Conservation (phyloP, 2,329 filamentous ascomycete species). For the Ilyonectria mors-panacis region DNA sequence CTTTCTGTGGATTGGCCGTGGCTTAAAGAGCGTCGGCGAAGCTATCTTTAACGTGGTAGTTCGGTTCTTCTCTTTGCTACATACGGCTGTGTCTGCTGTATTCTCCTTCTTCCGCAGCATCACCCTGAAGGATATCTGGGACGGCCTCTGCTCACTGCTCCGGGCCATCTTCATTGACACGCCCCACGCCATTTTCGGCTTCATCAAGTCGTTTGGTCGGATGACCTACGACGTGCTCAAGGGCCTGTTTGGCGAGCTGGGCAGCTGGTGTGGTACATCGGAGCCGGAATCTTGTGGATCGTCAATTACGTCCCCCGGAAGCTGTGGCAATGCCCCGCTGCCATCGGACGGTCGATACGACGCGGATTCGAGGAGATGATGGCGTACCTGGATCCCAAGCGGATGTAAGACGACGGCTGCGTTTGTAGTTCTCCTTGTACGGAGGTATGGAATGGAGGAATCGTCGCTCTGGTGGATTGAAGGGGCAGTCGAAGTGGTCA, state of each 20-base stretch:
- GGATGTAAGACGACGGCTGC: constrained; percentile 27
- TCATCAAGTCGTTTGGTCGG: constrained; percentile 42
- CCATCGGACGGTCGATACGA: constrained; percentile 49
- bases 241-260: constrained; percentile 55
- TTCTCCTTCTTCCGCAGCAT: constrained; percentile 53
- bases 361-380: constrained; percentile 54
- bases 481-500: not conserved
- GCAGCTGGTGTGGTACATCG: constrained; percentile 46
- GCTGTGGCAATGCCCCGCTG: constrained; percentile 51
- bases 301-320: constrained; percentile 53
- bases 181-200: constrained; percentile 47
- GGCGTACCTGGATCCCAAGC: constrained; percentile 57
- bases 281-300: constrained; percentile 47
- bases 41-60: constrained; percentile 45
- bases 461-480: too few species aligned
- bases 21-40: constrained; percentile 45
- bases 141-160: constrained; percentile 52
- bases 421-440: not conserved
- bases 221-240: constrained; percentile 48
- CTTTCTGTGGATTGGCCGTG: constrained; percentile 50
- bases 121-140: constrained; percentile 58
- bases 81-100: constrained; percentile 54
- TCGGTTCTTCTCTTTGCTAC: constrained; percentile 52
- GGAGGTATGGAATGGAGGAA: not conserved
- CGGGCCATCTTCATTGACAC: constrained; percentile 52